Evolutionary conservation across 208 protist genomes (phyloP).

Genomic region (Crithidia acanthocephali): DNA sequence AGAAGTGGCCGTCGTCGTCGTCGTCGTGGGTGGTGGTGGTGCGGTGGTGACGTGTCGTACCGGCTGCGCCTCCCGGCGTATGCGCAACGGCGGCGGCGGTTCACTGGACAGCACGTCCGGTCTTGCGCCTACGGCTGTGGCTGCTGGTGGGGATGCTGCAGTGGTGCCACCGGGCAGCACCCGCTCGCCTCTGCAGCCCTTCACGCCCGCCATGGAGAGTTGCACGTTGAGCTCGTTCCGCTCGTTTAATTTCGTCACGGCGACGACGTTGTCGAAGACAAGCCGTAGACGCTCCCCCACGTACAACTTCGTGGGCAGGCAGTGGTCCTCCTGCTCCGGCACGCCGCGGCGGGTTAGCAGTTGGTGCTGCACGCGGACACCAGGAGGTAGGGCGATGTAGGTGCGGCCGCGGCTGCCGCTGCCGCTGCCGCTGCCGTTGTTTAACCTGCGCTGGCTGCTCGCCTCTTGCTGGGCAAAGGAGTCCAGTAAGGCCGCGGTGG

Average conservation of each 20-base stretch:
- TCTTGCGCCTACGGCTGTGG: not conserved
- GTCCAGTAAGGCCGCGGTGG: conserved; percentile 26
- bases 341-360: conserved; percentile 74
- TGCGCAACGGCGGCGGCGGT: conserved; percentile 23
- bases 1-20: not conserved
- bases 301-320: conserved; percentile 52
- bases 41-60: conserved; percentile 7
- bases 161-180: too few relatives aligned
- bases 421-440: not conserved
- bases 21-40: not conserved
- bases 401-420: not conserved
- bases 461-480: conserved; percentile 18
- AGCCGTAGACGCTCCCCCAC: conserved; percentile 73
- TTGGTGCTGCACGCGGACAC: conserved; percentile 54
- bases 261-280: conserved; percentile 54
- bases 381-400: conserved; percentile 56
- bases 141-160: not conserved
- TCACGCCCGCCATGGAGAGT: conserved; percentile 15
- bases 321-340: conserved; percentile 48
- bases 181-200: not conserved
- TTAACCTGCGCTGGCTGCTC: not conserved
- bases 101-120: conserved; percentile 21
- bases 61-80: conserved; percentile 17
- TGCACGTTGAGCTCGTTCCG: conserved; percentile 20
- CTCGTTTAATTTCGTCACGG: conserved; percentile 22